Conservation (phyloP, 768 basidiomycete species). For the Leccinum disarticulatum region DNA sequence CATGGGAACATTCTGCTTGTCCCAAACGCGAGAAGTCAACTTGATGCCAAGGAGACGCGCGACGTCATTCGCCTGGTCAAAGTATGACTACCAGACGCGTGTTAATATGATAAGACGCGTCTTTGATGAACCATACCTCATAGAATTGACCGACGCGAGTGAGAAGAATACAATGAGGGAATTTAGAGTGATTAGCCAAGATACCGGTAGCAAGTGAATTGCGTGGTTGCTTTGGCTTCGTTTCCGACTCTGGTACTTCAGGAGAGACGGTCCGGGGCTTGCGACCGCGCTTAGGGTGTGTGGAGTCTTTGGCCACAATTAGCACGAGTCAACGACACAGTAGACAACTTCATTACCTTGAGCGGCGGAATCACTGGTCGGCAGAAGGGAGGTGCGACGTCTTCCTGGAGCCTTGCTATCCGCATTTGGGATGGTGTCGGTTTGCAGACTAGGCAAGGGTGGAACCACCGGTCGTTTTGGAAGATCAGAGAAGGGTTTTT, state of each 20-base stretch:
- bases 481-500: conserved; percentile 58
- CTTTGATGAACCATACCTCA: conserved; percentile 54
- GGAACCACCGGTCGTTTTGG: conserved; percentile 40
- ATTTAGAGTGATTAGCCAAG: conserved; percentile 64
- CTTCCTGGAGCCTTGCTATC: background rate
- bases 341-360: conserved; percentile 10
- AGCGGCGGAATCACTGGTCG: background rate
- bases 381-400: background rate
- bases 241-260: background rate
- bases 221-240: conserved; percentile 30
- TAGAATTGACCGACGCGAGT: conserved; percentile 96
- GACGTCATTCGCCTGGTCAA: conserved; percentile 83
- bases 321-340: background rate
- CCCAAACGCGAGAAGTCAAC: conserved; percentile 75
- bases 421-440: background rate
- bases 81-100: conserved; percentile 70
- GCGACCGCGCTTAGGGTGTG: conserved; percentile 19
- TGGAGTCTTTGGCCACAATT: background rate
- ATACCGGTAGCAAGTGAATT: conserved; percentile 70
- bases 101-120: conserved; percentile 8
- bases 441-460: background rate
- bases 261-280: conserved; percentile 9
- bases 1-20: conserved; percentile 69
- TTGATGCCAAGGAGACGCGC: conserved; percentile 80
- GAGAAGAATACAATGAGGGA: conserved; percentile 86